A percentile compares a stretch with the other conserved stretches of the same genome.
phyloP scores from a whole-genome alignment of 805 yeast genomes.

The Cyberlindnera xylosilytica region DNA sequence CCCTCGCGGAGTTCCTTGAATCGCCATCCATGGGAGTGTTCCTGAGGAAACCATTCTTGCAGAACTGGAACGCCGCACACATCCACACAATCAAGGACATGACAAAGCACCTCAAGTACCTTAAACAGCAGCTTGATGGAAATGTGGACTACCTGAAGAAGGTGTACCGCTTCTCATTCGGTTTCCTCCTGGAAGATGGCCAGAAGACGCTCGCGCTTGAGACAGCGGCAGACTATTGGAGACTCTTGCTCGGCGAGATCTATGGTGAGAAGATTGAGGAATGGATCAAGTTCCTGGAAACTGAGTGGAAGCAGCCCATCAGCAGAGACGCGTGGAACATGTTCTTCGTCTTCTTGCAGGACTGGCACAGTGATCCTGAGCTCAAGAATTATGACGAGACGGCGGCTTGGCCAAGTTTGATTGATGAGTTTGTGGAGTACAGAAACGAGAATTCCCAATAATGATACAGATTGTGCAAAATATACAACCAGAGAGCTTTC shows the following conservation, averaged over 20 bases:
- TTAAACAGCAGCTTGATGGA: slow-evolving; percentile 32
- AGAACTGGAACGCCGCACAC: slow-evolving; percentile 48
- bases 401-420: slow-evolving; percentile 89
- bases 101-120: slow-evolving; percentile 35
- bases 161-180: slow-evolving; percentile 72
- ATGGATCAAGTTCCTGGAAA: slow-evolving; percentile 58
- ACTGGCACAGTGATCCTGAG: slow-evolving; percentile 48
- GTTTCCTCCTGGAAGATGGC: slow-evolving; percentile 57
- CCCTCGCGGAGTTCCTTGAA: slow-evolving; percentile 65
- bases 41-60: slow-evolving; percentile 44
- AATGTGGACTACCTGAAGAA: slow-evolving; percentile 45
- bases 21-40: slow-evolving; percentile 69
- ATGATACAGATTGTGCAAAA: neutral
- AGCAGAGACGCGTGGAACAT: slow-evolving; percentile 83
- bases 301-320: slow-evolving; percentile 44
- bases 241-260: slow-evolving; percentile 45
- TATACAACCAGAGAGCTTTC: too few relatives aligned
- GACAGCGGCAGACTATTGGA: slow-evolving; percentile 76
- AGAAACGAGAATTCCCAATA: slow-evolving; percentile 14
- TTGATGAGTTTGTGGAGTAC: slow-evolving; percentile 79
- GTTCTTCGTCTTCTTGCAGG: slow-evolving; percentile 63
- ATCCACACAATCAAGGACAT: slow-evolving; percentile 41
- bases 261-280: slow-evolving; percentile 36
- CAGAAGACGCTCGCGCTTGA: slow-evolving; percentile 54
- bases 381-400: slow-evolving; percentile 66